phyloP scores from a whole-genome alignment of 164 flowering plant species.

The Stephania cephalantha region DNA sequence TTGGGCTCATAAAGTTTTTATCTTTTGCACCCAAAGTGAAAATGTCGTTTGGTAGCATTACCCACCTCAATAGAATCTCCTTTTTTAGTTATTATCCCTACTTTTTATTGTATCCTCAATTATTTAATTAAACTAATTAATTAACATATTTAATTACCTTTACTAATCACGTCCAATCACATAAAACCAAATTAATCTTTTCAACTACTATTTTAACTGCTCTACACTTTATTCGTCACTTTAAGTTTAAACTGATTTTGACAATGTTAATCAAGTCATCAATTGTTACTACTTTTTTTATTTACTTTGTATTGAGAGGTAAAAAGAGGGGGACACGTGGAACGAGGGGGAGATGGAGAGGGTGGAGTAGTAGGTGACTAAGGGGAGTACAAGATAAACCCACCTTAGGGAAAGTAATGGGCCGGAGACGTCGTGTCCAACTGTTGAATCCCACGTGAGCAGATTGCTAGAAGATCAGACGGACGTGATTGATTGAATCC shows the following conservation, averaged over 20 bases:
- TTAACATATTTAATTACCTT: no score
- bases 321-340: neutral
- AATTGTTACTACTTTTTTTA: no score
- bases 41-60: constrained; percentile 3
- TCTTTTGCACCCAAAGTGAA: neutral
- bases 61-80: neutral
- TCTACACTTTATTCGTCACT: no score
- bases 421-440: neutral
- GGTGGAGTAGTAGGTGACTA: neutral
- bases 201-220: no score
- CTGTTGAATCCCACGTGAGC: neutral
- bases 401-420: neutral
- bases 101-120: neutral
- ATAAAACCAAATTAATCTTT: no score
- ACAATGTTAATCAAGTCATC: no score
- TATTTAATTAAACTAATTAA: neutral
- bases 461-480: neutral
- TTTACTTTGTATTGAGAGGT: no score
- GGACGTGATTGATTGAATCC: neutral
- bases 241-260: no score
- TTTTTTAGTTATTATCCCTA: neutral
- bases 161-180: no score
- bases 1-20: constrained; percentile 1
- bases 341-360: neutral
- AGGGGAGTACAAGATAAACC: neutral